These are phyloP conservation scores for Eustoma russellianum DNA, from an alignment of 257 asterid species.

Conservation along the genomic window DNA sequence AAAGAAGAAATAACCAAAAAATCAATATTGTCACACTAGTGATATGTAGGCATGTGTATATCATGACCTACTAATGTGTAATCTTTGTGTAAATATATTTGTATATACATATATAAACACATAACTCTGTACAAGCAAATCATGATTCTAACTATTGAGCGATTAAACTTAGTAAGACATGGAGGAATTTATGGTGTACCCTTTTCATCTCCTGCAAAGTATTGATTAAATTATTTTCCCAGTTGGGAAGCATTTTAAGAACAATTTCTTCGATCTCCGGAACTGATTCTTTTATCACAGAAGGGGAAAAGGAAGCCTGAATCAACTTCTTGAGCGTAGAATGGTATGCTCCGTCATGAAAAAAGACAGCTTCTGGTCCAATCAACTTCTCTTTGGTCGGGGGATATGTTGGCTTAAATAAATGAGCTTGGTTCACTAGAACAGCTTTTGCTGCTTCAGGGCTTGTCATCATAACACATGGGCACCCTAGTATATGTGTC, in stretches of 20 bases:
- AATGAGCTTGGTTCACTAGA: conserved; percentile 51
- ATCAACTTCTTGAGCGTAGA: conserved; percentile 43
- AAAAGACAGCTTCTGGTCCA: conserved; percentile 61
- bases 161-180: not conserved
- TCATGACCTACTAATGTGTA: too few species aligned
- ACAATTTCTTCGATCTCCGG: conserved; percentile 33
- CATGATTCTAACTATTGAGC: not conserved
- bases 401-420: conserved; percentile 67
- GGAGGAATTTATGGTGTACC: conserved; percentile 15
- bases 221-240: conserved; percentile 33
- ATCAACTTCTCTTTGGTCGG: conserved; percentile 51
- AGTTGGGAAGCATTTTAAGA: conserved; percentile 24
- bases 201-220: conserved; percentile 50
- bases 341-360: conserved; percentile 59
- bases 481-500: conserved; percentile 67
- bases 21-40: not conserved
- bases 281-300: conserved; percentile 26
- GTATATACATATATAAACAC: too few species aligned
- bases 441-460: conserved; percentile 56
- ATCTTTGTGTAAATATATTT: too few species aligned
- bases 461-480: conserved; percentile 64
- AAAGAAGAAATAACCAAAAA: not conserved
- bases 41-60: too few species aligned
- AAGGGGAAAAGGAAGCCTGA: conserved; percentile 38
- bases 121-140: too few species aligned